phyloP scores from a whole-genome alignment of 148 eudicot genomes.

The Gaultheria prostrata region DNA sequence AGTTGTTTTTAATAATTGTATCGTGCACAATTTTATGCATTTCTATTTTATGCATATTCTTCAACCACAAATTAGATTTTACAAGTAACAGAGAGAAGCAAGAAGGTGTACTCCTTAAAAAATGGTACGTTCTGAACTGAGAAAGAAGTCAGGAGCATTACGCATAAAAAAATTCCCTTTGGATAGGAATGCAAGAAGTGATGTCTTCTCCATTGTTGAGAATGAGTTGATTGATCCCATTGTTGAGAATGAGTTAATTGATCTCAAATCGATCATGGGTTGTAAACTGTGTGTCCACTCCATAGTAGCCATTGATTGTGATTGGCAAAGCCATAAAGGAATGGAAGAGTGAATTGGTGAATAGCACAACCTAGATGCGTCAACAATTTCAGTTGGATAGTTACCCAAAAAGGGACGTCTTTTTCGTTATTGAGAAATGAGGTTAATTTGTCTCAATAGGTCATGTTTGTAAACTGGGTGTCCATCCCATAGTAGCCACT shows the following conservation, averaged over 20 bases:
- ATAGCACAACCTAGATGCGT: background rate
- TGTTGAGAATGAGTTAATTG: background rate
- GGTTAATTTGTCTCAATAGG: background rate
- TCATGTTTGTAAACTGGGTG: background rate
- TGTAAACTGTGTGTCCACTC: background rate
- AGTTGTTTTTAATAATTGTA: background rate
- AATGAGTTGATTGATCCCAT: too few species aligned
- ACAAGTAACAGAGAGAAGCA: background rate
- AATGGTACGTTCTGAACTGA: background rate
- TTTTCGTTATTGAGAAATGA: background rate
- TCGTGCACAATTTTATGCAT: background rate
- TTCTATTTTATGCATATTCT: background rate
- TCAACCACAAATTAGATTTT: background rate
- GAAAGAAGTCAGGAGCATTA: background rate
- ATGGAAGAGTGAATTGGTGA: background rate
- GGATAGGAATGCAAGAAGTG: background rate
- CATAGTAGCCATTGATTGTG: background rate
- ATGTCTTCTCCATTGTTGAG: background rate
- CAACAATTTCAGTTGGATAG: conserved; percentile 2
- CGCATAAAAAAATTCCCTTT: background rate
- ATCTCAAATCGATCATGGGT: background rate
- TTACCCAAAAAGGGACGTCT: background rate
- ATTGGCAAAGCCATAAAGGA: background rate
- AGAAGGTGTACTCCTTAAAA: background rate
- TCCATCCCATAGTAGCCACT: background rate